phyloP scores from a whole-genome alignment of 2,329 filamentous ascomycete genomes.

The Penicillium thymicola region DNA sequence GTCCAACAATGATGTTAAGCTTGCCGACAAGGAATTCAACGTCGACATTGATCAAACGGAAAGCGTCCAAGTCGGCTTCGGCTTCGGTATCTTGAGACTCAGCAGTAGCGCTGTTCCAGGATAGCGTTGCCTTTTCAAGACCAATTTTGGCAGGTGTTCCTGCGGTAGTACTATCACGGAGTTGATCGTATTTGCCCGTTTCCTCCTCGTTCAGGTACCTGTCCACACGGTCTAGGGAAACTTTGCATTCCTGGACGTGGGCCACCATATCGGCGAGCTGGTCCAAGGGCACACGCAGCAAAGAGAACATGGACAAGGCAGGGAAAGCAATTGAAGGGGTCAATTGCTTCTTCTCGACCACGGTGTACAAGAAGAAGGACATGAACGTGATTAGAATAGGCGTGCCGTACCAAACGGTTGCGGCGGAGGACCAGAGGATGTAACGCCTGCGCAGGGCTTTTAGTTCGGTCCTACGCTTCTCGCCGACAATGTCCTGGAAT shows the following conservation, averaged over 20 bases:
- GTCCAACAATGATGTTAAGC: conserved; percentile 87
- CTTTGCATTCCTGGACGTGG: conserved; percentile 94
- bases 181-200: conserved; percentile 89
- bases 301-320: conserved; percentile 89
- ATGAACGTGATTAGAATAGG: conserved; percentile 94
- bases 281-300: conserved; percentile 88
- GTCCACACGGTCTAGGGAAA: conserved; percentile 94
- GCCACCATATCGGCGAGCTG: conserved; percentile 98
- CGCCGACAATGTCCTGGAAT: conserved; percentile 80
- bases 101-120: conserved; percentile 68
- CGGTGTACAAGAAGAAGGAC: conserved; percentile 89
- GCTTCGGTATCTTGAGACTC: conserved; percentile 55
- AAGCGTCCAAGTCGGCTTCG: conserved; percentile 67
- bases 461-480: conserved; percentile 79
- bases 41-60: conserved; percentile 78
- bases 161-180: conserved; percentile 68
- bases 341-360: conserved; percentile 82
- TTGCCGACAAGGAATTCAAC: conserved; percentile 79
- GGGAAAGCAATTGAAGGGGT: conserved; percentile 94
- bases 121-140: conserved; percentile 78
- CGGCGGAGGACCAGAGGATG: conserved; percentile 85
- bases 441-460: conserved; percentile 76
- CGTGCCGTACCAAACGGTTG: conserved; percentile 94
- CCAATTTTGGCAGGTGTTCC: conserved; percentile 73
- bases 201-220: conserved; percentile 91